A percentile compares a stretch with the other conserved stretches of the same genome.
phyloP scores from a whole-genome alignment of 2,329 filamentous ascomycete genomes.

The Xylariaceae sp. region DNA sequence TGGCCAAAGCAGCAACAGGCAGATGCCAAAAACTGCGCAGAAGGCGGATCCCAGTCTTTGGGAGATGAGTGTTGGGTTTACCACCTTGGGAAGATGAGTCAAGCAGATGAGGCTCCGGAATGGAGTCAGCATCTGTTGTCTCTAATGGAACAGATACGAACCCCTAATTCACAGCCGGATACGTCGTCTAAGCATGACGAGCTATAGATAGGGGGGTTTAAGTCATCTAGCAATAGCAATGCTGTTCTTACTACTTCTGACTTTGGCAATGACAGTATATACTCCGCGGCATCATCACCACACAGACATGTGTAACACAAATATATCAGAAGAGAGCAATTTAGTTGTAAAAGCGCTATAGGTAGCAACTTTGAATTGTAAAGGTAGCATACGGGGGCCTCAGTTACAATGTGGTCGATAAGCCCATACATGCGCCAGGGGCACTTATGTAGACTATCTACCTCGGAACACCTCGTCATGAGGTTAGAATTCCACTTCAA shows the following conservation, averaged over 20 bases:
- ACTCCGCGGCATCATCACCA: background rate
- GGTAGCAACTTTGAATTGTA: background rate
- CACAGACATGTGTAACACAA: background rate
- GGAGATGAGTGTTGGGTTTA: conserved; percentile 58
- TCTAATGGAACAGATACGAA: conserved; percentile 20
- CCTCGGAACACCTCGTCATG: too few relatives aligned
- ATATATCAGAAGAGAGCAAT: background rate
- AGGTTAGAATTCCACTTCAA: too few relatives aligned
- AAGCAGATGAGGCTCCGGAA: conserved; percentile 26
- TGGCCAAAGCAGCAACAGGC: conserved; percentile 46
- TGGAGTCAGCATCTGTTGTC: conserved; percentile 41
- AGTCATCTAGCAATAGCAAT: background rate
- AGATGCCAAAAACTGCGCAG: conserved; percentile 37
- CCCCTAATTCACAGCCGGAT: conserved; percentile 1
- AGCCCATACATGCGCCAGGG: too few relatives aligned
- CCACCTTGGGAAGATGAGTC: conserved; percentile 36
- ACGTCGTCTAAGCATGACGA: conserved; percentile 10
- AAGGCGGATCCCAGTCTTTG: conserved; percentile 30
- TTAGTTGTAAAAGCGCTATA: background rate
- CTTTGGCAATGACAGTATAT: background rate
- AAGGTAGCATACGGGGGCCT: background rate
- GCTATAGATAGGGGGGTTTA: conserved; percentile 5
- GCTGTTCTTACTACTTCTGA: background rate
- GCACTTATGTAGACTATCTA: too few relatives aligned
- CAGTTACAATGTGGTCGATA: too few relatives aligned